These are phyloP conservation scores for Acanthamoeba royreba DNA, from an alignment of 208 protist species.

Conservation along the genomic window DNA sequence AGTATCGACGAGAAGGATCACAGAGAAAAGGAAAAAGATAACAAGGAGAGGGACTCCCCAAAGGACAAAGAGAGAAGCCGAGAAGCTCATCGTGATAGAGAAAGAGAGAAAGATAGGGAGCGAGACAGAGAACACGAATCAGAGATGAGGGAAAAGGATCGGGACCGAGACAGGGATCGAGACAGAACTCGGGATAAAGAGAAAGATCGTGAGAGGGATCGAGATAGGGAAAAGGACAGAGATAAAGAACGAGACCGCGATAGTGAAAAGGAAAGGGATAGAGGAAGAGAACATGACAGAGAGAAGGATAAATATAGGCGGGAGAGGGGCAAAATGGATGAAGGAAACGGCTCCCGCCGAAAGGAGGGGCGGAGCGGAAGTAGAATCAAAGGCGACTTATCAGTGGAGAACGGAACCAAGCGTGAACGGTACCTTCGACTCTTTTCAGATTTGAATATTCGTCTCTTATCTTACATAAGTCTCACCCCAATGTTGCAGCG, in stretches of 20 bases:
- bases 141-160: not conserved
- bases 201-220: not conserved
- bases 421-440: too few species aligned
- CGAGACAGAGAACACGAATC: not conserved
- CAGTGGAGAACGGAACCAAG: too few species aligned
- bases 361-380: too few species aligned
- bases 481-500: too few species aligned
- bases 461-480: too few species aligned
- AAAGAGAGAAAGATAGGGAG: not conserved
- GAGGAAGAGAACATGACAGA: not conserved
- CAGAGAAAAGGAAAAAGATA: not conserved
- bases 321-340: too few species aligned
- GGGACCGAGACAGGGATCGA: not conserved
- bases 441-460: too few species aligned
- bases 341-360: too few species aligned
- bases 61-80: not conserved
- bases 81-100: not conserved
- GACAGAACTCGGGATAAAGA: not conserved
- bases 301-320: too few species aligned
- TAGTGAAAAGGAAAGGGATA: not conserved
- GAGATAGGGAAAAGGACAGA: not conserved
- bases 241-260: not conserved
- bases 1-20: not conserved
- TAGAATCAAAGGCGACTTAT: too few species aligned
- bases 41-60: not conserved